Percentiles rank a stretch among this genome's conserved stretches.
Evolutionary conservation across 331 rosid species (phyloP).

Genomic region (Pyracantha coccinea): DNA sequence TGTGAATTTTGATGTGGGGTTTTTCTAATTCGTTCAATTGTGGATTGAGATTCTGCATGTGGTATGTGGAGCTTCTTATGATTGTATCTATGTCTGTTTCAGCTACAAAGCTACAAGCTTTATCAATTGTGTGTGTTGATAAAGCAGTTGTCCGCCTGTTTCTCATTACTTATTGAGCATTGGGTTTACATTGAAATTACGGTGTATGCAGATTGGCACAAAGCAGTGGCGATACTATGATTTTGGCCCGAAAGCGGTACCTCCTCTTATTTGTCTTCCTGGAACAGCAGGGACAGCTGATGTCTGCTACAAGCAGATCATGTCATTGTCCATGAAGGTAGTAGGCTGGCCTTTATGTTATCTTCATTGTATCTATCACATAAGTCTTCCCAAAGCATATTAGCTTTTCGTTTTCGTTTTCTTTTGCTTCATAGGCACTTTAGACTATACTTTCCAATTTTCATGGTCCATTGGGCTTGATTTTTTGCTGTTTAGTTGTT

Average conservation of each 20-base stretch:
- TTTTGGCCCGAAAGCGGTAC: conserved; percentile 89
- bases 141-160: background rate
- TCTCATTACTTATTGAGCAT: background rate
- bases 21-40: background rate
- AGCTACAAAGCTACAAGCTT: background rate
- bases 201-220: conserved; percentile 64
- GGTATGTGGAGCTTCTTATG: background rate
- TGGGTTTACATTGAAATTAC: background rate
- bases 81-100: background rate
- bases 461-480: background rate
- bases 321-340: conserved; percentile 92
- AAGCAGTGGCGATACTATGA: conserved; percentile 98
- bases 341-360: background rate
- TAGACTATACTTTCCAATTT: background rate
- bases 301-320: conserved; percentile 95
- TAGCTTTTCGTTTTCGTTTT: background rate
- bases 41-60: background rate
- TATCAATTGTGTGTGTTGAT: background rate
- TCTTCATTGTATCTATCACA: background rate
- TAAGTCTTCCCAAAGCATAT: background rate
- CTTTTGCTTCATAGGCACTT: background rate
- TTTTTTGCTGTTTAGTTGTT: background rate
- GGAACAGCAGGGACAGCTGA: conserved; percentile 97
- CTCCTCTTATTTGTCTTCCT: conserved; percentile 97
- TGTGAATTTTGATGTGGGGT: conserved; percentile 7